Conservation (phyloP, 2,329 filamentous ascomycete species). For the Fusarium gaditjirri region DNA sequence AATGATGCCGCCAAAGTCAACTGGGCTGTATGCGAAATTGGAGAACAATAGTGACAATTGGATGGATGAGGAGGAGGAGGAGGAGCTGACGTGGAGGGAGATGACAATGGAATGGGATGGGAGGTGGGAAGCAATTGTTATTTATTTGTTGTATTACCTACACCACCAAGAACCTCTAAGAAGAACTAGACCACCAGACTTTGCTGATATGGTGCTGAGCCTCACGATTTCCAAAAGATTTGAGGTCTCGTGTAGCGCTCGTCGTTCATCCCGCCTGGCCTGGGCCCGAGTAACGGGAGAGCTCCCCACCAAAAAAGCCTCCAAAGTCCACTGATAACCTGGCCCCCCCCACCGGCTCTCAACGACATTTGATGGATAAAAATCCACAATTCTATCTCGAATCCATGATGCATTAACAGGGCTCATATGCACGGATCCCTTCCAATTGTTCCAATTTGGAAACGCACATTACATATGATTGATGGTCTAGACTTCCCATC, state of each 20-base stretch:
- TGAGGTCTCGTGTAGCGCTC: background rate
- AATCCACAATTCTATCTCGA: slow-evolving; percentile 22
- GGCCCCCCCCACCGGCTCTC: slow-evolving; percentile 9
- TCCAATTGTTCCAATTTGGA: slow-evolving; percentile 20
- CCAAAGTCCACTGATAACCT: background rate
- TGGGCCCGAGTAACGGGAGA: slow-evolving; percentile 12
- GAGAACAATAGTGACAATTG: background rate
- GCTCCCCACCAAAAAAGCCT: slow-evolving; percentile 11
- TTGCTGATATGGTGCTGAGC: background rate
- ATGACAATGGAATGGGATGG: background rate
- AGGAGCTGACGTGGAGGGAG: slow-evolving; percentile 1
- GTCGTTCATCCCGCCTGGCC: background rate
- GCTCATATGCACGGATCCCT: slow-evolving; percentile 23
- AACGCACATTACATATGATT: background rate
- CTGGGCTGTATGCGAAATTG: background rate
- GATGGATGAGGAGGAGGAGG: background rate
- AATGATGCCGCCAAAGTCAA: slow-evolving; percentile 6
- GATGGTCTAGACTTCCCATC: slow-evolving; percentile 12
- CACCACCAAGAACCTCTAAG: background rate
- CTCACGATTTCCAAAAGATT: background rate
- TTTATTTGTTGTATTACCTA: slow-evolving; percentile 1
- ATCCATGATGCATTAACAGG: slow-evolving; percentile 22
- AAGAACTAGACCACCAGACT: background rate
- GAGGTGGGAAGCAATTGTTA: slow-evolving; percentile 1
- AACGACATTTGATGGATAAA: background rate